Conservation (phyloP, 805 yeast genomes). For the Ogataea wickerhamii region DNA sequence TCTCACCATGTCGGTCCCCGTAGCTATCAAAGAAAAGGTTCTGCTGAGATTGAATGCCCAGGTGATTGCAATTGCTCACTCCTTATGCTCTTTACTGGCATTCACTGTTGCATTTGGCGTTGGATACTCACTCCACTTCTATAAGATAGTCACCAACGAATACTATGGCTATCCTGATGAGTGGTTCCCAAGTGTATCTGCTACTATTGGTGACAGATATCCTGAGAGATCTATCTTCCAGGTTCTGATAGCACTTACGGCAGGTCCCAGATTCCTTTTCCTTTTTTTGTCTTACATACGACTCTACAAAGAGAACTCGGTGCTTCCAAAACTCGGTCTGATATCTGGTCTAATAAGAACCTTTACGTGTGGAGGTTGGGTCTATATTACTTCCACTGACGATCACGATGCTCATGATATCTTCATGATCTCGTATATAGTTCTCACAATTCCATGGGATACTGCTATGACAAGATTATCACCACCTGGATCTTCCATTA, state of each 20-base stretch:
- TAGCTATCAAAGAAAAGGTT: conserved; percentile 11
- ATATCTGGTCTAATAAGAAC: conserved; percentile 80
- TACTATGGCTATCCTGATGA: conserved; percentile 92
- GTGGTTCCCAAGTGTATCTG: conserved; percentile 98
- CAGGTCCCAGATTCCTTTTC: conserved; percentile 85
- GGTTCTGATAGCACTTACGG: conserved; percentile 82
- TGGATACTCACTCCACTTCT: conserved; percentile 75
- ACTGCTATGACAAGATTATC: conserved; percentile 51
- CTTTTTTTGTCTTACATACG: conserved; percentile 51
- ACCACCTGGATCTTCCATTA: conserved; percentile 42
- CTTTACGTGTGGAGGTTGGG: conserved; percentile 98
- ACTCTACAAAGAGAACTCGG: conserved; percentile 35
- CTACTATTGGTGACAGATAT: conserved; percentile 94
- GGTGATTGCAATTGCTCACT: conserved; percentile 67
- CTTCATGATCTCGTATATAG: conserved; percentile 88
- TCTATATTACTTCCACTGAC: conserved; percentile 93
- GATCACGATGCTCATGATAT: conserved; percentile 96
- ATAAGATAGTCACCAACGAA: conserved; percentile 85
- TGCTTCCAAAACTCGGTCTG: conserved; percentile 41
- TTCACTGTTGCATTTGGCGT: conserved; percentile 70
- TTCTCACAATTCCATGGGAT: conserved; percentile 91
- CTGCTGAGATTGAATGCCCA: conserved; percentile 52
- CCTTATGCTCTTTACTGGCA: conserved; percentile 68
- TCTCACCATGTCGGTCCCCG: conserved; percentile 15
- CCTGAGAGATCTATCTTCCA: conserved; percentile 95